Base-by-base conservation (phyloP, 2,329 filamentous ascomycete genomes). In the Penicillium olsonii region DNA sequence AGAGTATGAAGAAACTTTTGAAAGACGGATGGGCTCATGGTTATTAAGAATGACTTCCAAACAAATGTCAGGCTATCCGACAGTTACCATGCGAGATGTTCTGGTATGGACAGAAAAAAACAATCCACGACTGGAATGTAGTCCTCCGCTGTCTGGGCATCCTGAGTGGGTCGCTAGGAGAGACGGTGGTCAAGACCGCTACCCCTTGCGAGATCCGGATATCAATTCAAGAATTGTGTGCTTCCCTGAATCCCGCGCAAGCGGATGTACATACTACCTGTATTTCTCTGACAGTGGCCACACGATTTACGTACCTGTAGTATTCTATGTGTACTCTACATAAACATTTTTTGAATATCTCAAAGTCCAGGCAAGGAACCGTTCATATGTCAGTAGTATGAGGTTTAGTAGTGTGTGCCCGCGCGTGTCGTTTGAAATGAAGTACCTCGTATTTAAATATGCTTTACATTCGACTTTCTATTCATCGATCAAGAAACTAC, bases 151-250 rank as follows among this genome's bases (percentile, higher is more conserved):
- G 34, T 34, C n/a, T 18, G 29, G 18, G 29, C 27, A 29, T 12
- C 9, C 26, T 29, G 37, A 39, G 41, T 37, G 34, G 15, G 10
- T 31, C 26, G n/a, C 27, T 15, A 40, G 37, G 2, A 22, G 29
- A 22, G 19, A 19, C 26, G 12, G 12, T 8, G 3, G 26, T 14
- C 29, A 10, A n/a, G 39, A 50, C 48, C 45, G 20, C 15, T 37
- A 12, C 40, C 54, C 54, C 56, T 57, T 57, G 48, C 43, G 9
- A 42, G n/a, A 22, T 11, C 33, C 18, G n/a, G 39, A 41, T 37
- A 14, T 31, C 12, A n/a, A 31, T 6, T 40, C 17, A 24, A 9
- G 34, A 41, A 15, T 26, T 49, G 9, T 15, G 17, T 15, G 22
- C 15, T 14, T 22, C n/a, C 3, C 24, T 31, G n/a, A 3, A n/a